Base-by-base conservation (phyloP, 805 yeast genomes). In the Ogataea siamensis region DNA sequence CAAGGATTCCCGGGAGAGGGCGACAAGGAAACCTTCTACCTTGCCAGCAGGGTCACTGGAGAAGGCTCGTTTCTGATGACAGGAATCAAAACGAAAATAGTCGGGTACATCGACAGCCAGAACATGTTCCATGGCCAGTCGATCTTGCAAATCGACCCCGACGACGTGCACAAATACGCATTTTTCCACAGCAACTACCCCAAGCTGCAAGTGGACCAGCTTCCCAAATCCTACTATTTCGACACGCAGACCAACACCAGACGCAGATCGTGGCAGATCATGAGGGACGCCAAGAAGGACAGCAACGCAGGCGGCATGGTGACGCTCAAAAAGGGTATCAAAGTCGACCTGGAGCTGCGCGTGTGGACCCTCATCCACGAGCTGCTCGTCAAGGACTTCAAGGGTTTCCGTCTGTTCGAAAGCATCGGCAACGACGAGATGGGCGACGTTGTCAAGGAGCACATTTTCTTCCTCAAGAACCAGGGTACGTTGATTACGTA, bases 1-100 rank as follows among this genome's bases (percentile, higher is more conserved):
- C 89, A 82, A 53, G 87, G 87, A 4, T 68, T 77, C 17, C 79
- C 87, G 1, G 91, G 91, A 18, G 84, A 83, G 63, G 89, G 91
- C 35, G 91, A 83, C 53, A 83, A 83, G 54, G 91, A 83, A 53
- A 81, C 91, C 0, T 82, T 80, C 48, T 71, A 78, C 26, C 76
- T 83, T 7, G 88, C 87, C 1, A 85, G 88, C 3, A 67, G 70
- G 37, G 79, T 52, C 7, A 45, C 53, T 5, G 46, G 47, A 6
- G 64, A 59, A 28, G 51, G 52, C 2, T 49, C 57, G 4, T 58
- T 41, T 32, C 30, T 59, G 27, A 46, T 50, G 20, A 54, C 60
- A 2, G 62, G 62, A 7, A 46, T 47, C 8, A 56, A 51, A 34
- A 58, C 64, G 5, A 53, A 60, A 28, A 56, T 53, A 16, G 57